These are phyloP conservation scores for Ustilago sp. DNA, from an alignment of 1,284 basidiomycete species.

Conservation along the genomic window DNA sequence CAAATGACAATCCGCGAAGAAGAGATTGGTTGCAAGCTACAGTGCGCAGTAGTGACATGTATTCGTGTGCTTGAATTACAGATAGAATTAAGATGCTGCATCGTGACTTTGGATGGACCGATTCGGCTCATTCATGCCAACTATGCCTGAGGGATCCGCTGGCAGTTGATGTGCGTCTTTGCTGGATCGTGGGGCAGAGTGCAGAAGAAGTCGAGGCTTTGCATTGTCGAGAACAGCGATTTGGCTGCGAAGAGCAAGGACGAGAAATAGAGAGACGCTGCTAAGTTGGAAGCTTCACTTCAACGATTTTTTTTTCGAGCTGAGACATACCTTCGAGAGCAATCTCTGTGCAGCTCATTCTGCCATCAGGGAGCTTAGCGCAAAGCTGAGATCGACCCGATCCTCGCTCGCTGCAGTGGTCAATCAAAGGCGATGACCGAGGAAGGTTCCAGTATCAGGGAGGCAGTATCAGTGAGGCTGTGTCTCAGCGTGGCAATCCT, in stretches of 20 bases:
- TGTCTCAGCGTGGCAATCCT: neutral
- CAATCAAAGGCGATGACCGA: neutral
- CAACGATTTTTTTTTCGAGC: too few species aligned
- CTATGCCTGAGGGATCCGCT: slow-evolving; percentile 45
- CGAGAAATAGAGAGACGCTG: neutral
- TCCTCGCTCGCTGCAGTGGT: slow-evolving; percentile 34
- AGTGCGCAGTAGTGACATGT: neutral
- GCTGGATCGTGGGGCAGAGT: slow-evolving; percentile 52
- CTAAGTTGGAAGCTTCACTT: too few species aligned
- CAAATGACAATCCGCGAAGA: neutral
- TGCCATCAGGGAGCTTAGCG: slow-evolving; percentile 41
- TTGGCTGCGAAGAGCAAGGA: slow-evolving; percentile 28
- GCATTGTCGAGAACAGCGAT: slow-evolving; percentile 55
- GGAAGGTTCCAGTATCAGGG: too few species aligned
- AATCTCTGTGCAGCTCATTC: slow-evolving; percentile 45
- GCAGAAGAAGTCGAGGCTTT: slow-evolving; percentile 59
- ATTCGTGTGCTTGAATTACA: neutral
- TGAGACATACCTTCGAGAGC: slow-evolving; percentile 52
- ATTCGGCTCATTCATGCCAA: neutral
- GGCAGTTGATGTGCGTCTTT: slow-evolving; percentile 58
- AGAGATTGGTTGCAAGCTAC: neutral
- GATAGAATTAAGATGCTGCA: neutral
- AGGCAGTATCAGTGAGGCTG: neutral
- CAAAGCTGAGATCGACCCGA: slow-evolving; percentile 45
- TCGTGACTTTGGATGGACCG: neutral